Evolutionary conservation across 495 filamentous ascomycete species (phyloP).

Genomic region (Mytilinidion resinicola): DNA sequence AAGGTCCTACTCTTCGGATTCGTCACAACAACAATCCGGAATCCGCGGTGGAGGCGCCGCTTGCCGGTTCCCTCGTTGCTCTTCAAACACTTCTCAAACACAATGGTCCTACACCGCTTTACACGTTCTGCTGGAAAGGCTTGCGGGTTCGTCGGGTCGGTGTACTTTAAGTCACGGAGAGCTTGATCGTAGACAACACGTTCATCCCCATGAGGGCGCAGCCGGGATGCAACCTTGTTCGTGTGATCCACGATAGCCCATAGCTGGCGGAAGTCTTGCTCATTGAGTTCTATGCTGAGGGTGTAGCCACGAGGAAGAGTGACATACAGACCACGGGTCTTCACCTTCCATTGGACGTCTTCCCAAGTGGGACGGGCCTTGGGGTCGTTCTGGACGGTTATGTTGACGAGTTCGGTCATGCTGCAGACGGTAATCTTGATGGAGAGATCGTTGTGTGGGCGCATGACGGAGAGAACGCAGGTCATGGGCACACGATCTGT

Average conservation of each 20-base stretch:
- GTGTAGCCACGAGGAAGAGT: slow-evolving; percentile 63
- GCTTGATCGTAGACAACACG: slow-evolving; percentile 55
- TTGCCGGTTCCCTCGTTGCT: slow-evolving; percentile 61
- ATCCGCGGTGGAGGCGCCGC: slow-evolving; percentile 65
- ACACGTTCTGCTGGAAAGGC: slow-evolving; percentile 69
- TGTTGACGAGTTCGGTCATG: slow-evolving; percentile 67
- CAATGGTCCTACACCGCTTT: slow-evolving; percentile 56
- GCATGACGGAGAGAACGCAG: slow-evolving; percentile 64
- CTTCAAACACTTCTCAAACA: slow-evolving; percentile 63
- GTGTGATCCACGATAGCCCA: slow-evolving; percentile 80
- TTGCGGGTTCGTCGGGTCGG: slow-evolving; percentile 58
- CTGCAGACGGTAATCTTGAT: slow-evolving; percentile 64
- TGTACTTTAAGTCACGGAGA: slow-evolving; percentile 65
- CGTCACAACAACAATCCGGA: slow-evolving; percentile 67
- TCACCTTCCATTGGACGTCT: slow-evolving; percentile 67
- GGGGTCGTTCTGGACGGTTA: slow-evolving; percentile 64
- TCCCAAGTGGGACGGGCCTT: slow-evolving; percentile 69
- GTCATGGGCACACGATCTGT: slow-evolving; percentile 58
- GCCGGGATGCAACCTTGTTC: slow-evolving; percentile 59
- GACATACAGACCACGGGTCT: slow-evolving; percentile 54
- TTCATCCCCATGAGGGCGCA: slow-evolving; percentile 62
- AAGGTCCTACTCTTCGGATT: slow-evolving; percentile 68
- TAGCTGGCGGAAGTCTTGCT: slow-evolving; percentile 65
- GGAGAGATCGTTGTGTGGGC: slow-evolving; percentile 59
- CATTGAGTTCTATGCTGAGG: slow-evolving; percentile 59